These are phyloP conservation scores for Pichia paraexigua DNA, from an alignment of 805 yeast genomes.

Conservation along the genomic window DNA sequence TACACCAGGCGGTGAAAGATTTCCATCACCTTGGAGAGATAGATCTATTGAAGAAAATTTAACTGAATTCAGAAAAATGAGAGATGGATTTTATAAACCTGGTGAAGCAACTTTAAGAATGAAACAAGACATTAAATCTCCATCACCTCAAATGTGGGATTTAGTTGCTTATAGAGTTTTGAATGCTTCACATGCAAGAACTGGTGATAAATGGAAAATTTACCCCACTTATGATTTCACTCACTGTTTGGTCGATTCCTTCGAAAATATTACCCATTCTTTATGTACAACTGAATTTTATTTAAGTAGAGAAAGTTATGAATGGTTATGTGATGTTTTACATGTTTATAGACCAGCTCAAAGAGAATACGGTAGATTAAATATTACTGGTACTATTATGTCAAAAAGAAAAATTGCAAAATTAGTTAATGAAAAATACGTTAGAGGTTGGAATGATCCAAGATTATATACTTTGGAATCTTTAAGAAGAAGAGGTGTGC, in stretches of 20 bases:
- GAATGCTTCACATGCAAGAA: slow-evolving; percentile 89
- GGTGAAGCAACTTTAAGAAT: slow-evolving; percentile 94
- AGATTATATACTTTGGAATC: slow-evolving; percentile 92
- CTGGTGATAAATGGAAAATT: slow-evolving; percentile 95
- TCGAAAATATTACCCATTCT: slow-evolving; percentile 93
- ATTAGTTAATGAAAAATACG: slow-evolving; percentile 71
- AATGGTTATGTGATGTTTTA: slow-evolving; percentile 95
- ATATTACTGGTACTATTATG: slow-evolving; percentile 87
- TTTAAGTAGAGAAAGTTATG: slow-evolving; percentile 88
- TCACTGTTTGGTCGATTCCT: slow-evolving; percentile 96
- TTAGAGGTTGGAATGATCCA: slow-evolving; percentile 98
- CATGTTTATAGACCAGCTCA: slow-evolving; percentile 97
- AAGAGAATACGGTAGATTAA: slow-evolving; percentile 95
- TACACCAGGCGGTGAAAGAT: slow-evolving; percentile 87
- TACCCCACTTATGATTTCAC: slow-evolving; percentile 99
- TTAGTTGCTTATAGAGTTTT: slow-evolving; percentile 93
- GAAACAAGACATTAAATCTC: slow-evolving; percentile 87
- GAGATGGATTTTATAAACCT: slow-evolving; percentile 76
- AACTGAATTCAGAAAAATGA: slow-evolving; percentile 80
- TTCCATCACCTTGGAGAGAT: slow-evolving; percentile 69
- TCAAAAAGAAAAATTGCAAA: slow-evolving; percentile 95
- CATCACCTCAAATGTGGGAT: slow-evolving; percentile 99
- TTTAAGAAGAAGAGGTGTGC: slow-evolving; percentile 93
- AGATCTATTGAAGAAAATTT: slow-evolving; percentile 69
- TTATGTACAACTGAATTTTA: slow-evolving; percentile 94